Conservation (phyloP, 2,329 filamentous ascomycete species). For the Colletotrichum liaoningense region DNA sequence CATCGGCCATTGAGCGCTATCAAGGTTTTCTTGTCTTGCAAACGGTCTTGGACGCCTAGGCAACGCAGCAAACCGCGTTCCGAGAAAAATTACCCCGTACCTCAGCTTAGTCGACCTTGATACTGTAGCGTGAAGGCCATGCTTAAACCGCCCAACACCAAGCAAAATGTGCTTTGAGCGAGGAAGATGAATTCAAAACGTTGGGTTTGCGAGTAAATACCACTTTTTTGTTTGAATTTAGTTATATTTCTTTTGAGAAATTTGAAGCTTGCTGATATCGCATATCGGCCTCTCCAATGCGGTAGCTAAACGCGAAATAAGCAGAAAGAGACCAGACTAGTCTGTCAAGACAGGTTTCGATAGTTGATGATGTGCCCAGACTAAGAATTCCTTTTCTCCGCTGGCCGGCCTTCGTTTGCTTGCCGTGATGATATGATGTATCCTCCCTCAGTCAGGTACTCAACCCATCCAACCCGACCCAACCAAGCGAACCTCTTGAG, state of each 20-base stretch:
- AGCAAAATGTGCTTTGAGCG: not conserved
- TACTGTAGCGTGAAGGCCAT: too few relatives aligned
- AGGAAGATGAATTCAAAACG: not conserved
- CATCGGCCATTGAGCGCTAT: not conserved
- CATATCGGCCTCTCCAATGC: not conserved
- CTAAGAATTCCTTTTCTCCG: not conserved
- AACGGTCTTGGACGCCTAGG: not conserved
- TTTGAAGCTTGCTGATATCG: not conserved
- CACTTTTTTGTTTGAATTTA: not conserved
- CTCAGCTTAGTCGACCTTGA: too few relatives aligned
- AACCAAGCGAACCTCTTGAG: conserved; percentile 13
- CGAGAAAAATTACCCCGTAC: not conserved
- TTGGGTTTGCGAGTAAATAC: not conserved
- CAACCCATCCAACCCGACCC: conserved; percentile 16
- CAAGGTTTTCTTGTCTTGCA: conserved; percentile 3
- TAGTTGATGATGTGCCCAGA: not conserved
- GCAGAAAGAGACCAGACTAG: not conserved
- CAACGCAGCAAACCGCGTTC: not conserved
- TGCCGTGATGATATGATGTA: not conserved
- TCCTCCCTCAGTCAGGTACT: not conserved
- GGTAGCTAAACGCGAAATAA: not conserved
- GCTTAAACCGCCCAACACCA: too few relatives aligned
- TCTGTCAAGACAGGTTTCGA: not conserved
- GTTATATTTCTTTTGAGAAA: not conserved
- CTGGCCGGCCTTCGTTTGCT: not conserved